Evolutionary conservation across 345 rosid genomes (phyloP).

Genomic region (Abelmoschus esculentus): DNA sequence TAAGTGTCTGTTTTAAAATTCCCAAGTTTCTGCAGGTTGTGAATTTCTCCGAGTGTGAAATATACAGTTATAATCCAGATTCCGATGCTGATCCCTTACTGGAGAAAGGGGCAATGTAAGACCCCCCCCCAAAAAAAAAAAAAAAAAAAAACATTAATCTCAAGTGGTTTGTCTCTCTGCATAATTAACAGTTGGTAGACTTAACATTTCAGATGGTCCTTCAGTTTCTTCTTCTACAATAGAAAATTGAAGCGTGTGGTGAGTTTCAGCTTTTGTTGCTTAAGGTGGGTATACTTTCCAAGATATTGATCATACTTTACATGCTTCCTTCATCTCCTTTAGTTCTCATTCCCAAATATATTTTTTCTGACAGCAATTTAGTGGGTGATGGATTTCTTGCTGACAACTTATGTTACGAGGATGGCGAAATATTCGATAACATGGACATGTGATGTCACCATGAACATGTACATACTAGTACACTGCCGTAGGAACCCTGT

Average conservation of each 20-base stretch:
- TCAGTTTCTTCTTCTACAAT: slow-evolving; percentile 88
- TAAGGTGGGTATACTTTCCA: slow-evolving; percentile 41
- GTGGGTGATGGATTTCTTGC: no score
- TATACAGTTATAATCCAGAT: slow-evolving; percentile 74
- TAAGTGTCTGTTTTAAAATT: no score
- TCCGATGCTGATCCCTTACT: slow-evolving; percentile 74
- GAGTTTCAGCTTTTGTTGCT: slow-evolving; percentile 66
- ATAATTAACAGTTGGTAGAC: background rate
- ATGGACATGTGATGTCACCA: no score
- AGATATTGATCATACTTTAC: background rate
- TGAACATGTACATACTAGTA: no score
- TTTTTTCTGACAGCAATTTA: slow-evolving; percentile 3
- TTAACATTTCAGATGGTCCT: slow-evolving; percentile 67
- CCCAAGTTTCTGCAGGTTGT: slow-evolving; percentile 31
- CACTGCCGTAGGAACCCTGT: no score
- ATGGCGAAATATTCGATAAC: no score
- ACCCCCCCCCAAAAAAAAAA: background rate
- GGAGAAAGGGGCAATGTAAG: slow-evolving; percentile 82
- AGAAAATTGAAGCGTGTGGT: slow-evolving; percentile 79
- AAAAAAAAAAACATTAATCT: background rate
- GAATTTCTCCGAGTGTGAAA: slow-evolving; percentile 69
- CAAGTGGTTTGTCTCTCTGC: background rate
- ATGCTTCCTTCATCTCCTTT: background rate
- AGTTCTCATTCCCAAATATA: background rate
- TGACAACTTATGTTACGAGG: no score